These are phyloP conservation scores for Paramyrothecium sp. DNA, from an alignment of 2,329 filamentous ascomycete genomes.

Conservation along the genomic window DNA sequence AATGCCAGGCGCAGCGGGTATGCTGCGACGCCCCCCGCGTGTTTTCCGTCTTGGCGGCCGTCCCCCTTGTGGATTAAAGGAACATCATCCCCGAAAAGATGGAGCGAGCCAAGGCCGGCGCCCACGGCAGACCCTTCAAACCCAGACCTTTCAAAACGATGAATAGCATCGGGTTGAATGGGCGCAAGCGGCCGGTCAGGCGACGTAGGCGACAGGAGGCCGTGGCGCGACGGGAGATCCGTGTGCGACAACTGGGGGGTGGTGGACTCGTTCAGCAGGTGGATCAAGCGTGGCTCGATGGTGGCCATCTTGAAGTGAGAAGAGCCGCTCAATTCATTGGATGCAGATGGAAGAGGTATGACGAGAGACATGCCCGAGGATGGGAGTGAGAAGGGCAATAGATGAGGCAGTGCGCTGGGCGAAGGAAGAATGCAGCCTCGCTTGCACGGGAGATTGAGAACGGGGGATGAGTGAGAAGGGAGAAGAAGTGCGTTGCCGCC, in stretches of 20 bases:
- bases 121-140: constrained; percentile 13
- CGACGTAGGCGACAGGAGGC: constrained; percentile 39
- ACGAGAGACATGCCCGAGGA: constrained; percentile 4
- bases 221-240: constrained; percentile 55
- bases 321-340: constrained; percentile 23
- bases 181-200: constrained; percentile 48
- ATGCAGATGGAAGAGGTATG: constrained; percentile 14
- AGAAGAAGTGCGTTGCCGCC: background rate
- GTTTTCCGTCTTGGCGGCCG: constrained; percentile 18
- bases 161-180: constrained; percentile 48
- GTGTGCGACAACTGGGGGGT: constrained; percentile 46
- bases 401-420: too few relatives aligned
- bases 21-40: constrained; percentile 18
- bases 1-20: constrained; percentile 40
- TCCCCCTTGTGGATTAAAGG: constrained; percentile 19
- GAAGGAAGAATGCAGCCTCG: background rate
- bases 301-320: constrained; percentile 54
- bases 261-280: constrained; percentile 59
- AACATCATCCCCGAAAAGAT: constrained; percentile 16
- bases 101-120: constrained; percentile 13
- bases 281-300: constrained; percentile 66
- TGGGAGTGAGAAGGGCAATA: constrained; percentile 4
- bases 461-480: background rate
- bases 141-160: constrained; percentile 34
- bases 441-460: constrained; percentile 9